Percentiles rank a stretch among this genome's conserved stretches.
These are phyloP conservation scores for Penicillium waksmanii DNA, from an alignment of 495 filamentous ascomycete genomes.

Conservation along the genomic window DNA sequence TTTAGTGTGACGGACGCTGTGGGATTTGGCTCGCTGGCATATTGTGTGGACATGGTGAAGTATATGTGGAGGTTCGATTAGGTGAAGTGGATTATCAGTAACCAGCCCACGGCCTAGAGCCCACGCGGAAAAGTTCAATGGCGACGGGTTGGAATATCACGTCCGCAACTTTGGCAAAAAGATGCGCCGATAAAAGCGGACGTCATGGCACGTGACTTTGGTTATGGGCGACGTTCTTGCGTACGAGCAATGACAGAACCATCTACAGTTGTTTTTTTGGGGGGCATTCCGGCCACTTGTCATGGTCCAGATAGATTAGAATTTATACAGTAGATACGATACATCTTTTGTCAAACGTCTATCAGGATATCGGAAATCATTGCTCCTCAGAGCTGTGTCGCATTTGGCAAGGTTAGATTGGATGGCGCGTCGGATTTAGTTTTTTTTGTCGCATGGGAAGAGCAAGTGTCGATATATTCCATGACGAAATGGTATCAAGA, in stretches of 20 bases:
- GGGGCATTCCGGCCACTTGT: too few relatives aligned
- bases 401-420: constrained; percentile 4
- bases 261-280: too few relatives aligned
- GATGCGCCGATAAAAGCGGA: constrained; percentile 16
- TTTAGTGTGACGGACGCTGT: constrained; percentile 88
- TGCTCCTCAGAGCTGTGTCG: constrained; percentile 5
- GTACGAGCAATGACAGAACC: too few relatives aligned
- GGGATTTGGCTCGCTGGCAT: constrained; percentile 91
- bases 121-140: not conserved
- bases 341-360: constrained; percentile 8
- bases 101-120: too few relatives aligned
- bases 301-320: not conserved
- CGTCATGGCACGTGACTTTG: constrained; percentile 32
- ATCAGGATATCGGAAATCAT: constrained; percentile 5
- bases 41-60: constrained; percentile 77
- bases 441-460: constrained; percentile 6
- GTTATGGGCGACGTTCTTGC: not conserved
- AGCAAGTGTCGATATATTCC: not conserved
- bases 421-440: constrained; percentile 1
- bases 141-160: not conserved
- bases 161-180: not conserved
- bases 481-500: not conserved
- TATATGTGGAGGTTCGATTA: not conserved
- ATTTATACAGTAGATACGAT: constrained; percentile 7
- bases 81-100: not conserved